A percentile compares a stretch with the other conserved stretches of the same genome.
Evolutionary conservation across 2,329 filamentous ascomycete genomes (phyloP).

Genomic region (Stagonosporopsis chrysanthemi): DNA sequence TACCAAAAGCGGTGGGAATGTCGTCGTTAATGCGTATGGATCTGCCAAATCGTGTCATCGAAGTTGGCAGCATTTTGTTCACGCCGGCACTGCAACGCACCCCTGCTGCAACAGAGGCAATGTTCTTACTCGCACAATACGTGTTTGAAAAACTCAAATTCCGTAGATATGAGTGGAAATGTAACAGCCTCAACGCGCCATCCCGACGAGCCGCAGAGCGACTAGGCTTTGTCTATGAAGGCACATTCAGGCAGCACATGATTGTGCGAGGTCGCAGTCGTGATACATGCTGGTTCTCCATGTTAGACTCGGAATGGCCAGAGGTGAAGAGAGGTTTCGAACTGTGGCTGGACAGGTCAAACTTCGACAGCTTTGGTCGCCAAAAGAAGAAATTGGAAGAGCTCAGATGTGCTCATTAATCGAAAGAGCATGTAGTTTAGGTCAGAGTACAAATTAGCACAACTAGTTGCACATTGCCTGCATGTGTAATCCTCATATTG

Average conservation of each 20-base stretch:
- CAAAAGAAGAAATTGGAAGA: slow-evolving; percentile 59
- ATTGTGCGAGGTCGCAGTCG: slow-evolving; percentile 63
- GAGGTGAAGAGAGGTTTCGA: slow-evolving; percentile 57
- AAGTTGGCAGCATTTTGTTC: slow-evolving; percentile 66
- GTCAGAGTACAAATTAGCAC: too few species aligned
- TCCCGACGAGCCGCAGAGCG: slow-evolving; percentile 64
- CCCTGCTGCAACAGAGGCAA: slow-evolving; percentile 63
- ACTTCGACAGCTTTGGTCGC: slow-evolving; percentile 63
- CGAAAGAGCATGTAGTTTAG: too few species aligned
- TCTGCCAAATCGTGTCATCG: slow-evolving; percentile 57
- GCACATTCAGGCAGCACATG: slow-evolving; percentile 68
- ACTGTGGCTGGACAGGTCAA: slow-evolving; percentile 61
- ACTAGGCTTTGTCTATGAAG: slow-evolving; percentile 67
- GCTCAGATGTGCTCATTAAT: slow-evolving; percentile 27
- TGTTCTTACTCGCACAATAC: slow-evolving; percentile 63
- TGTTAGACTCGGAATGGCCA: slow-evolving; percentile 67
- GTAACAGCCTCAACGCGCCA: slow-evolving; percentile 63
- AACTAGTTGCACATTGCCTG: not conserved
- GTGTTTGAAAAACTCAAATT: slow-evolving; percentile 63
- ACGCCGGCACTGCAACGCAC: slow-evolving; percentile 61
- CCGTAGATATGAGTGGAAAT: slow-evolving; percentile 70
- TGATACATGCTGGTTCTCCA: slow-evolving; percentile 68
- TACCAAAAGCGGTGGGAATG: slow-evolving; percentile 17
- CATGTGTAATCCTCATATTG: not conserved
- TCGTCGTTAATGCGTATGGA: slow-evolving; percentile 51